These are phyloP conservation scores for Crassisporium funariophilum DNA, from an alignment of 768 basidiomycete genomes.

Conservation along the genomic window DNA sequence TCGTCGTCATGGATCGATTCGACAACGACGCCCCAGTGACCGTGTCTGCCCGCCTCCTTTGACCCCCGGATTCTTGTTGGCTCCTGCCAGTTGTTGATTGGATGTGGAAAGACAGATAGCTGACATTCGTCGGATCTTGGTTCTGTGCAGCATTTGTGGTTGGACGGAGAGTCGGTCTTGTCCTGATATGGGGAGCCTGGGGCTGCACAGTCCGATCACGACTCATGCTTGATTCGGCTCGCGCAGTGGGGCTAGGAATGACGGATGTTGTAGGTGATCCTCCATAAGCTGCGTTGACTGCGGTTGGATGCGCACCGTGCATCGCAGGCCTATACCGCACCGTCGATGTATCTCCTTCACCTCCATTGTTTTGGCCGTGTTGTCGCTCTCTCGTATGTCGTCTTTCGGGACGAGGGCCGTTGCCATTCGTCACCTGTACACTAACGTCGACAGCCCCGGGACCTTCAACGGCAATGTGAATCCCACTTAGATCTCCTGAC, in stretches of 20 bases:
- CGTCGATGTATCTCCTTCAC: background rate
- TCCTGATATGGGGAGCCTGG: too few relatives aligned
- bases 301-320: background rate
- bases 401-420: slow-evolving; percentile 1
- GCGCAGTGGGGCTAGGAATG: background rate
- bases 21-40: slow-evolving; percentile 12
- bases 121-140: slow-evolving; percentile 18
- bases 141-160: slow-evolving; percentile 3
- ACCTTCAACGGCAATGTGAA: slow-evolving; percentile 9
- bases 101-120: slow-evolving; percentile 22
- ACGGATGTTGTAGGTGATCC: slow-evolving; percentile 7
- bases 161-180: too few relatives aligned
- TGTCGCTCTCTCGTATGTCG: background rate
- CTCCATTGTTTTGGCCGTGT: slow-evolving; percentile 7
- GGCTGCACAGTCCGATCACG: slow-evolving; percentile 27
- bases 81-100: slow-evolving; percentile 5
- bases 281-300: slow-evolving; percentile 3
- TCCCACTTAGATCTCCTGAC: background rate
- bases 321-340: background rate
- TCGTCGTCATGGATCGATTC: background rate
- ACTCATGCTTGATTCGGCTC: slow-evolving; percentile 18
- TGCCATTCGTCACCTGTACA: slow-evolving; percentile 1
- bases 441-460: slow-evolving; percentile 1
- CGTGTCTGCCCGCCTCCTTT: slow-evolving; percentile 21
- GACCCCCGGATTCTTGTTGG: slow-evolving; percentile 2